Conservation (phyloP, 805 yeast genomes). For the Saturnispora ahearnii region DNA sequence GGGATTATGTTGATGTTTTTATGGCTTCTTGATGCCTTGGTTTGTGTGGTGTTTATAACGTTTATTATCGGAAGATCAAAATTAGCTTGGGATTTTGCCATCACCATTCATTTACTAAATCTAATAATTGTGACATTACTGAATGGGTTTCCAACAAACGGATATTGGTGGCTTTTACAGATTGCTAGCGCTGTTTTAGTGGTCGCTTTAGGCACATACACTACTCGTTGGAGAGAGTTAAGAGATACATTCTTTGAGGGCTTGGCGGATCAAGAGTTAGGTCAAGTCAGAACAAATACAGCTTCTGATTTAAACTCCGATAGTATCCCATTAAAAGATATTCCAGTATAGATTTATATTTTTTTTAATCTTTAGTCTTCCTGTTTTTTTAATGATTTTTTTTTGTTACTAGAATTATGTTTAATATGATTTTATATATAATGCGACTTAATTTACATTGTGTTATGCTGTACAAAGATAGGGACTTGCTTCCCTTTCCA, state of each 20-base stretch:
- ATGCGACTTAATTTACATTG: background rate
- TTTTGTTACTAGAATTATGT: background rate
- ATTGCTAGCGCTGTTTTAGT: constrained; percentile 54
- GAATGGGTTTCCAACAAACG: constrained; percentile 57
- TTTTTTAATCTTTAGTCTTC: background rate
- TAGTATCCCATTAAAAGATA: constrained; percentile 5
- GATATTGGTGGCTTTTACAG: constrained; percentile 84
- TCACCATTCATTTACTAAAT: constrained; percentile 84
- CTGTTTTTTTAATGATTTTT: background rate
- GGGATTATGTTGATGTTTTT: constrained; percentile 66
- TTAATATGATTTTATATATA: background rate
- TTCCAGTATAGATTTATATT: background rate
- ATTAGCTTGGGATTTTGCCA: constrained; percentile 91
- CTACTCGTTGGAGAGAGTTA: constrained; percentile 86
- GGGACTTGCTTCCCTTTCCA: background rate
- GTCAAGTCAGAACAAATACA: constrained; percentile 17
- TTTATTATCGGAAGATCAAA: constrained; percentile 87
- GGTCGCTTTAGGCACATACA: constrained; percentile 79
- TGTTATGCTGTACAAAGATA: background rate
- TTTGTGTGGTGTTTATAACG: constrained; percentile 79
- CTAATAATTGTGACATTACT: constrained; percentile 58
- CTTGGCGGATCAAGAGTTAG: constrained; percentile 52
- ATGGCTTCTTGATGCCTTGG: constrained; percentile 77
- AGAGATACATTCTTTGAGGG: constrained; percentile 87
- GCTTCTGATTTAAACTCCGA: background rate